phyloP scores from a whole-genome alignment of 2,329 filamentous ascomycete genomes.

The Aspergillus cejpii region DNA sequence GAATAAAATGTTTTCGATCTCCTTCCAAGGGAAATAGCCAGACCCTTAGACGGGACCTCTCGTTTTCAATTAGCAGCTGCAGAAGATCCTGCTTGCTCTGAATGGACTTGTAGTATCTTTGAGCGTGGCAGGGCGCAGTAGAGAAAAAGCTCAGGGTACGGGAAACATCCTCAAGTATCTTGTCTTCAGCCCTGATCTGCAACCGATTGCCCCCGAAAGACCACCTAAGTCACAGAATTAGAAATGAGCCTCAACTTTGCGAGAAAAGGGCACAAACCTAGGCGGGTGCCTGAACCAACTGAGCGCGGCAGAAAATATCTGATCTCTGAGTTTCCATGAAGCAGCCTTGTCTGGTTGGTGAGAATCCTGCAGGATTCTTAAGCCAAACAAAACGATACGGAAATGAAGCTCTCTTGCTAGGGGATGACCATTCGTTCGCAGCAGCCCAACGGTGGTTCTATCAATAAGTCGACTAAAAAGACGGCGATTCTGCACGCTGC shows the following conservation, averaged over 20 bases:
- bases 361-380: constrained; percentile 68
- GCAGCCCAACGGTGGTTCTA: constrained; percentile 68
- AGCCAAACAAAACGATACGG: constrained; percentile 73
- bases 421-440: constrained; percentile 66
- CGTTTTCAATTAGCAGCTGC: constrained; percentile 70
- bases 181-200: constrained; percentile 87
- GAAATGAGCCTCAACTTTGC: background rate
- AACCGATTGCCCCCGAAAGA: constrained; percentile 91
- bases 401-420: constrained; percentile 89
- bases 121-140: constrained; percentile 47
- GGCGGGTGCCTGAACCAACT: constrained; percentile 81
- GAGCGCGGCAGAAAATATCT: constrained; percentile 76
- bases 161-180: constrained; percentile 69
- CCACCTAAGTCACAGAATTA: constrained; percentile 52
- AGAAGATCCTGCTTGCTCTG: constrained; percentile 79
- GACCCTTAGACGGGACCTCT: constrained; percentile 73
- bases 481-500: constrained; percentile 71
- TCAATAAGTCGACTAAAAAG: constrained; percentile 76
- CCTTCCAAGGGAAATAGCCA: constrained; percentile 80
- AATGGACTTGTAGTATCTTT: constrained; percentile 57
- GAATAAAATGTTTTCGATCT: constrained; percentile 49
- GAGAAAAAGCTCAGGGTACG: constrained; percentile 58
- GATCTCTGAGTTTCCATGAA: constrained; percentile 80
- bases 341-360: constrained; percentile 57
- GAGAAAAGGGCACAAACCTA: constrained; percentile 39